Evolutionary conservation across 192 early-diverging fungal genomes (phyloP).

Genomic region (Backusella tarrabulga): DNA sequence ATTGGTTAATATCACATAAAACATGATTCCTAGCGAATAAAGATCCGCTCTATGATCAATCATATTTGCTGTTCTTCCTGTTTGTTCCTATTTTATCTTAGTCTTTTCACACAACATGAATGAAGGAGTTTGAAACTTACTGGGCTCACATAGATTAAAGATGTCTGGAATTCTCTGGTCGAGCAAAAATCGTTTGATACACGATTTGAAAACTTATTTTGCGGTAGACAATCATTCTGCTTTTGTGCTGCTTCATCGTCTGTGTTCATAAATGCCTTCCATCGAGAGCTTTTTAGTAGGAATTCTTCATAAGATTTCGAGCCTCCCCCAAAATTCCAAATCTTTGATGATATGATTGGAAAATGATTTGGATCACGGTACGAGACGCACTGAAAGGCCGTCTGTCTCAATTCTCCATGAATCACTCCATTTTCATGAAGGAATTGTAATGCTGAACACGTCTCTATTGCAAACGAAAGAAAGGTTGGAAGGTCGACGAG

Average conservation of each 20-base stretch:
- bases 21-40: slow-evolving; percentile 27
- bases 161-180: slow-evolving; percentile 3
- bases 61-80: slow-evolving; percentile 19
- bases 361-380: background rate
- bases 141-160: slow-evolving; percentile 18
- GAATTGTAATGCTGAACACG: slow-evolving; percentile 15
- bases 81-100: slow-evolving; percentile 24
- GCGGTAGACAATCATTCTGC: background rate
- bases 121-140: slow-evolving; percentile 7
- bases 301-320: slow-evolving; percentile 22
- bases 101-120: background rate
- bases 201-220: background rate
- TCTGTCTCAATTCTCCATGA: slow-evolving; percentile 19
- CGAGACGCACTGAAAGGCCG: slow-evolving; percentile 4
- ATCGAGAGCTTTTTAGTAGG: slow-evolving; percentile 8
- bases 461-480: slow-evolving; percentile 15
- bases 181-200: background rate
- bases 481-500: slow-evolving; percentile 6
- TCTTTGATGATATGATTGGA: background rate
- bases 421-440: slow-evolving; percentile 18
- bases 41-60: slow-evolving; percentile 30
- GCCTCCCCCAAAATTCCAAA: slow-evolving; percentile 24
- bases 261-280: slow-evolving; percentile 2
- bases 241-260: background rate
- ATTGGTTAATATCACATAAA: slow-evolving; percentile 19